Conservation (phyloP, 768 basidiomycete genomes). For the Rhizopogon roseolus region DNA sequence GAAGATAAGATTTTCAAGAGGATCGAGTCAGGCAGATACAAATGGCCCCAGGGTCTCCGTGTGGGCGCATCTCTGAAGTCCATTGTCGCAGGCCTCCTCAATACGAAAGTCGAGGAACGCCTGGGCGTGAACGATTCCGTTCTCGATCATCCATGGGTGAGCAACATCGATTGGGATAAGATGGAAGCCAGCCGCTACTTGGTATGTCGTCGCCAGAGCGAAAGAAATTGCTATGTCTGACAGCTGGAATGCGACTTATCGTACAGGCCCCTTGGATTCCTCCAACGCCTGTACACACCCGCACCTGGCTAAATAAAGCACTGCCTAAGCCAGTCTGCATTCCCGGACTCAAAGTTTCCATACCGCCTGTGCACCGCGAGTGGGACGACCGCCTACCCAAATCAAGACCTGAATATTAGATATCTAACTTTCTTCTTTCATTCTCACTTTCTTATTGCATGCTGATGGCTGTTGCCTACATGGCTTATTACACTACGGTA, state of each 20-base stretch:
- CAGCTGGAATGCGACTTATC: constrained; percentile 1
- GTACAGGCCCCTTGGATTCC: constrained; percentile 42
- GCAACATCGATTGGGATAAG: constrained; percentile 41
- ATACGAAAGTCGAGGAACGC: constrained; percentile 23
- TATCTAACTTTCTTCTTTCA: background rate
- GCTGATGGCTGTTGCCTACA: background rate
- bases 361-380: constrained; percentile 28
- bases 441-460: background rate
- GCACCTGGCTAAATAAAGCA: constrained; percentile 33
- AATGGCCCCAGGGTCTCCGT: constrained; percentile 33
- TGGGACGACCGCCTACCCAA: constrained; percentile 33
- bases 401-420: background rate
- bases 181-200: constrained; percentile 38
- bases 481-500: background rate
- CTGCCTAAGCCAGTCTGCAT: constrained; percentile 33
- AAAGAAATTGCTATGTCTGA: background rate
- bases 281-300: constrained; percentile 13
- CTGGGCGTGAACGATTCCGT: constrained; percentile 35
- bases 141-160: constrained; percentile 40
- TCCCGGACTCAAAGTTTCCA: constrained; percentile 34
- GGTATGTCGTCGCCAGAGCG: constrained; percentile 28
- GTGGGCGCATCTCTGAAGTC: constrained; percentile 38
- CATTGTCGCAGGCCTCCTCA: constrained; percentile 38
- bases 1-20: constrained; percentile 23
- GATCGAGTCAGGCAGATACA: constrained; percentile 20